Conservation (phyloP, 2,329 filamentous ascomycete species). For the Decorospora gaudefroyi region DNA sequence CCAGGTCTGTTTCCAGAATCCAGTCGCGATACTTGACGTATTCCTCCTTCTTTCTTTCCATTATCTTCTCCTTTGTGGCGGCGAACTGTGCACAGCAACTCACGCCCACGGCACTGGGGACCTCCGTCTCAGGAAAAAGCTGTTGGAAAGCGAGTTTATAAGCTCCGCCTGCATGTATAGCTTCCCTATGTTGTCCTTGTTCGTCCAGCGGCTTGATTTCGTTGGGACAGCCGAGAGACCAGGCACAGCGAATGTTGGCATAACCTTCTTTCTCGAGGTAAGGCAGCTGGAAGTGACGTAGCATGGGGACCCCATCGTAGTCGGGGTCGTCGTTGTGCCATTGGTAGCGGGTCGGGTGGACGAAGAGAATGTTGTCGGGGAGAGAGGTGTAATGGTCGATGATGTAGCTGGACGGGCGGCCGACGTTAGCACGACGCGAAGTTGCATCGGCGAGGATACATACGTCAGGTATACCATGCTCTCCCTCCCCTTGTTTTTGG, state of each 20-base stretch:
- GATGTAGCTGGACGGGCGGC: constrained; percentile 42
- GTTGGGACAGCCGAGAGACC: constrained; percentile 57
- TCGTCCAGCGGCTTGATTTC: constrained; percentile 55
- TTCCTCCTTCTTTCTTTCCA: constrained; percentile 52
- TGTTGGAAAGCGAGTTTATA: constrained; percentile 56
- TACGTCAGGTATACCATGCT: constrained; percentile 57
- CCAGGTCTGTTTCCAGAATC: constrained; percentile 54
- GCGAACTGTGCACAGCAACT: constrained; percentile 62
- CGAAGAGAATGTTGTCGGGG: constrained; percentile 49
- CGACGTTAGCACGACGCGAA: constrained; percentile 6
- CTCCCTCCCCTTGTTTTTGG: constrained; percentile 55
- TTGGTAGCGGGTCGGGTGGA: constrained; percentile 51
- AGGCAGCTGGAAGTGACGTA: constrained; percentile 55
- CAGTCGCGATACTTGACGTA: constrained; percentile 57
- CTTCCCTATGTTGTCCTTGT: constrained; percentile 48
- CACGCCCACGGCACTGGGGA: constrained; percentile 55
- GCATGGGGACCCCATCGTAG: constrained; percentile 56
- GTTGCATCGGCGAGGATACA: constrained; percentile 14
- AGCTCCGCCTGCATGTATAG: constrained; percentile 55
- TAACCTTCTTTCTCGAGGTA: constrained; percentile 58
- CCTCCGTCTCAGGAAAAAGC: constrained; percentile 51
- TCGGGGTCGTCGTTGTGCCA: constrained; percentile 60
- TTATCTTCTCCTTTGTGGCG: constrained; percentile 55
- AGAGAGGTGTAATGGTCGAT: constrained; percentile 49
- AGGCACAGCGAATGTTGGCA: constrained; percentile 59